Conservation (phyloP, 257 asterid species). For the Capsicum chinense region DNA sequence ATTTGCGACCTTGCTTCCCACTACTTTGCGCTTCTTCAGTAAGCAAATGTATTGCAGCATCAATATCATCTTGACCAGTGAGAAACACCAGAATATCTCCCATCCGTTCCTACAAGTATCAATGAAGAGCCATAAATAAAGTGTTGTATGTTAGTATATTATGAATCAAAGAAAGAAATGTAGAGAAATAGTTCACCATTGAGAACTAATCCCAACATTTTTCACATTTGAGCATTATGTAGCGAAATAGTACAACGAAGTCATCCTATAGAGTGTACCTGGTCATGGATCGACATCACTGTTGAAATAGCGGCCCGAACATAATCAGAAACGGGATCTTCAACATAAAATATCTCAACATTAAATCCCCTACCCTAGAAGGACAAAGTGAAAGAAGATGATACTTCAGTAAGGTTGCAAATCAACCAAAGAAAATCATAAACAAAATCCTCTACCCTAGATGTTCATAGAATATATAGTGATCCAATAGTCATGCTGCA, state of each 20-base stretch:
- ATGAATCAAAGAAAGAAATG: constrained; percentile 17
- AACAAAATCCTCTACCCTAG: not conserved
- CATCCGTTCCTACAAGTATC: constrained; percentile 63
- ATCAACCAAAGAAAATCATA: not conserved
- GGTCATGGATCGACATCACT: constrained; percentile 74
- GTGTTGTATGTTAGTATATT: constrained; percentile 22
- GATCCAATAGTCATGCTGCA: not conserved
- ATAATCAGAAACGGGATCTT: constrained; percentile 90
- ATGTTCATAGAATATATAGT: not conserved
- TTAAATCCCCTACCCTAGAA: constrained; percentile 90
- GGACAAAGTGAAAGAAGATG: constrained; percentile 18
- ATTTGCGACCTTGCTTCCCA: constrained; percentile 60
- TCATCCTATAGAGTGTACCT: constrained; percentile 48
- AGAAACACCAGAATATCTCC: constrained; percentile 95
- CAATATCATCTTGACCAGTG: constrained; percentile 98
- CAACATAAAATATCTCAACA: constrained; percentile 74
- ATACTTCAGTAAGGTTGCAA: constrained; percentile 16
- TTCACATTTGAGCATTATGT: not conserved
- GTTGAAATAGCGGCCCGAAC: constrained; percentile 79
- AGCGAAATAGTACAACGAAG: constrained; percentile 17
- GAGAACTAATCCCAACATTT: constrained; percentile 4
- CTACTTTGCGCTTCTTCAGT: constrained; percentile 70
- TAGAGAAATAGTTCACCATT: not conserved
- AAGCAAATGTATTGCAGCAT: constrained; percentile 83
- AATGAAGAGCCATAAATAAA: constrained; percentile 16